Conservation (phyloP, 331 rosid species). For the Acacia concinna region DNA sequence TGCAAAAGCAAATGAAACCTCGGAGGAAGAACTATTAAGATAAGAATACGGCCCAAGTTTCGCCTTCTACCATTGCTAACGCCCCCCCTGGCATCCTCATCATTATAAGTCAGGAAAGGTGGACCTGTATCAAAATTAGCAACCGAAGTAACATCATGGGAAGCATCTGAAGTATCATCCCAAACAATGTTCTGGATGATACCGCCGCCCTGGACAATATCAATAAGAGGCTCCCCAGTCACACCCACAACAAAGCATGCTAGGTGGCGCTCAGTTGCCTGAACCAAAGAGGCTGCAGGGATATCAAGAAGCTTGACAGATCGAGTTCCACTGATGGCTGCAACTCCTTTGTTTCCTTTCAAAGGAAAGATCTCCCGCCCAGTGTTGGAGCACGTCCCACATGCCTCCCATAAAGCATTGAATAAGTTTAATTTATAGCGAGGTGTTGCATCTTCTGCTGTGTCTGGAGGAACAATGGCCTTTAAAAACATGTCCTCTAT, state of each 20-base stretch:
- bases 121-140: slow-evolving; percentile 51
- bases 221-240: slow-evolving; percentile 72
- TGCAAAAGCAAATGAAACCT: slow-evolving; percentile 95
- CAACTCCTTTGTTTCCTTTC: slow-evolving; percentile 85
- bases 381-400: slow-evolving; percentile 72
- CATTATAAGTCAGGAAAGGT: slow-evolving; percentile 71
- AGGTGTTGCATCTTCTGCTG: slow-evolving; percentile 49
- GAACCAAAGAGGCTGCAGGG: slow-evolving; percentile 64
- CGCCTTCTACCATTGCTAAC: slow-evolving; percentile 45
- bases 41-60: slow-evolving; percentile 67
- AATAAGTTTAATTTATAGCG: slow-evolving; percentile 68
- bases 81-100: slow-evolving; percentile 48
- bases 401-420: slow-evolving; percentile 91
- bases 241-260: slow-evolving; percentile 79
- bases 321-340: slow-evolving; percentile 83
- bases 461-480: slow-evolving; percentile 66
- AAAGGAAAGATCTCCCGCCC: slow-evolving; percentile 83
- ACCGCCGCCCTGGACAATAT: slow-evolving; percentile 63
- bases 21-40: slow-evolving; percentile 94
- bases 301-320: slow-evolving; percentile 89
- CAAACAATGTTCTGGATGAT: slow-evolving; percentile 67
- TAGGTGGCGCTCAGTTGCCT: slow-evolving; percentile 70
- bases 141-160: slow-evolving; percentile 39
- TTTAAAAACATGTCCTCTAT: slow-evolving; percentile 96
- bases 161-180: slow-evolving; percentile 51